phyloP scores from a whole-genome alignment of 2,329 filamentous ascomycete species.

The Harringtonia aguacate region DNA sequence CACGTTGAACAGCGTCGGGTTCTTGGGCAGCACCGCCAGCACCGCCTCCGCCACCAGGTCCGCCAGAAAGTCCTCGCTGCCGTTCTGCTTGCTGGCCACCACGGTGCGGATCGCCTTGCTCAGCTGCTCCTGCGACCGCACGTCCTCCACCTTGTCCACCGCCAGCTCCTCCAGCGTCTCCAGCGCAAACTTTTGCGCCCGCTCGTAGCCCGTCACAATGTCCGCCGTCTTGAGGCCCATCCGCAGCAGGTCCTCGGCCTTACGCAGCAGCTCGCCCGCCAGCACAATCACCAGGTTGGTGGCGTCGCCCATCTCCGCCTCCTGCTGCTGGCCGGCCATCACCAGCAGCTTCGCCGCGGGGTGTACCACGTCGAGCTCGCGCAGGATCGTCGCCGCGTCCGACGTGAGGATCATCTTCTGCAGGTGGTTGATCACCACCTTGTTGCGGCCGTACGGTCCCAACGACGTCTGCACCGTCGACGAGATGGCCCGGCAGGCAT shows the following conservation, averaged over 20 bases:
- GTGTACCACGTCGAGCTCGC: slow-evolving; percentile 96
- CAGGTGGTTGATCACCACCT: slow-evolving; percentile 99
- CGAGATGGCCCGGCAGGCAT: slow-evolving; percentile 91
- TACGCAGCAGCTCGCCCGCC: slow-evolving; percentile 88
- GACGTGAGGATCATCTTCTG: slow-evolving; percentile 99
- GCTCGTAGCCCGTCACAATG: slow-evolving; percentile 92
- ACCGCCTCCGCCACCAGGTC: slow-evolving; percentile 76
- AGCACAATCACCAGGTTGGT: slow-evolving; percentile 96
- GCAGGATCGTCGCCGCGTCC: slow-evolving; percentile 92
- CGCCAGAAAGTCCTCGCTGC: slow-evolving; percentile 81
- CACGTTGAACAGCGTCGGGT: slow-evolving; percentile 92
- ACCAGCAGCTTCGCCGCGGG: slow-evolving; percentile 94
- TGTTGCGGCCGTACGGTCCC: slow-evolving; percentile 95
- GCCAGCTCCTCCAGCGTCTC: slow-evolving; percentile 78
- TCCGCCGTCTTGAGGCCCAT: slow-evolving; percentile 99
- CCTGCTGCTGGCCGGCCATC: slow-evolving; percentile 98
- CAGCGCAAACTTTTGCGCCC: slow-evolving; percentile 80
- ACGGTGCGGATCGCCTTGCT: slow-evolving; percentile 94
- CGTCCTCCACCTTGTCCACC: slow-evolving; percentile 81
- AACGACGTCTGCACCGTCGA: slow-evolving; percentile 95
- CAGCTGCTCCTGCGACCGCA: slow-evolving; percentile 71
- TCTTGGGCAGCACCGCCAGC: slow-evolving; percentile 87
- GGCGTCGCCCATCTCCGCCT: slow-evolving; percentile 96
- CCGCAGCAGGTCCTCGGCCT: slow-evolving; percentile 90
- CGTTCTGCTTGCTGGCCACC: slow-evolving; percentile 91